phyloP scores from a whole-genome alignment of 1,284 basidiomycete species.

The Psilocybe mexicana region DNA sequence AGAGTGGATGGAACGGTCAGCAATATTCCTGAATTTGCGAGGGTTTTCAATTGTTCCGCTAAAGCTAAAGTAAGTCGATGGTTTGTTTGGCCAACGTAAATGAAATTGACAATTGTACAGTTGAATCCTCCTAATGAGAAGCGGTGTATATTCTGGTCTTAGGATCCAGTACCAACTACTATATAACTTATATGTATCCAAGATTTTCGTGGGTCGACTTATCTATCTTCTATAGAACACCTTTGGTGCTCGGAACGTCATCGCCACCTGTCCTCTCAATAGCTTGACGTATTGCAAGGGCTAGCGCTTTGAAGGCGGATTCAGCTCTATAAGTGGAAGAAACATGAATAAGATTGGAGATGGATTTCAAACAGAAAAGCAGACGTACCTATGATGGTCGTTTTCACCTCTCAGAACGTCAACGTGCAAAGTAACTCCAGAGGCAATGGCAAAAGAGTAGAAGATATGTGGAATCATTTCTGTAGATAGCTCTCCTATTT shows the following conservation, averaged over 20 bases:
- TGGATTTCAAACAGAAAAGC: not conserved
- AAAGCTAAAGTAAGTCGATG: conserved; percentile 57
- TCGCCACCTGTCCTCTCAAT: conserved; percentile 86
- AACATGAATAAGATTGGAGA: not conserved
- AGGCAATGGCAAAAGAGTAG: conserved; percentile 90
- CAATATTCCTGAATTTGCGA: conserved; percentile 79
- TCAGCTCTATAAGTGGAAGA: conserved; percentile 65
- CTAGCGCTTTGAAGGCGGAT: conserved; percentile 97
- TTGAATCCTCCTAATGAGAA: conserved; percentile 67
- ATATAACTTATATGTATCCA: conserved; percentile 14
- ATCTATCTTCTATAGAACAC: conserved; percentile 57
- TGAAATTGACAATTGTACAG: conserved; percentile 31
- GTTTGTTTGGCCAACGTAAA: not conserved
- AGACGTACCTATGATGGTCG: conserved; percentile 91
- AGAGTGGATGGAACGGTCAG: conserved; percentile 82
- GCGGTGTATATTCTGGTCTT: conserved; percentile 69
- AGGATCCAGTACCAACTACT: conserved; percentile 10
- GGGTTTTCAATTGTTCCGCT: conserved; percentile 75
- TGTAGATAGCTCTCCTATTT: conserved; percentile 94
- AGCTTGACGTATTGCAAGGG: conserved; percentile 93
- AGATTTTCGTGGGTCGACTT: conserved; percentile 12
- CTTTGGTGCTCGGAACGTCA: conserved; percentile 98
- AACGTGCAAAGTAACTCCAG: conserved; percentile 90
- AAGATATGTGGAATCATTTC: conserved; percentile 98
- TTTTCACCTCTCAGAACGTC: conserved; percentile 95